These are phyloP conservation scores for Plasmodium ovale DNA, from an alignment of 169 alveolate species.

Conservation along the genomic window DNA sequence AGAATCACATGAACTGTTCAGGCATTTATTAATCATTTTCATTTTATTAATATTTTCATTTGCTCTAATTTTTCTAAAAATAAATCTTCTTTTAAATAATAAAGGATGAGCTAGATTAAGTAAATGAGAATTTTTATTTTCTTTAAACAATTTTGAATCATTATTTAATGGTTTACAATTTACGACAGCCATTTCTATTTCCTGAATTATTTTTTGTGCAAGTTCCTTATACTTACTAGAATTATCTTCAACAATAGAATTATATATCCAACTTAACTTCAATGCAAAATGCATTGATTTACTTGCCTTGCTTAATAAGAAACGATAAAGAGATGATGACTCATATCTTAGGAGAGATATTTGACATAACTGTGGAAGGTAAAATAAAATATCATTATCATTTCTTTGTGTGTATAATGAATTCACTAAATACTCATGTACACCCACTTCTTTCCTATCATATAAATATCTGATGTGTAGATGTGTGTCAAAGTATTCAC, in stretches of 20 bases:
- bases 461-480: slow-evolving; percentile 91
- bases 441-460: slow-evolving; percentile 91
- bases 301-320: slow-evolving; percentile 89
- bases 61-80: slow-evolving; percentile 53
- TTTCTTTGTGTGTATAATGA: slow-evolving; percentile 89
- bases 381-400: slow-evolving; percentile 86
- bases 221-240: slow-evolving; percentile 79
- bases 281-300: slow-evolving; percentile 92
- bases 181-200: slow-evolving; percentile 94
- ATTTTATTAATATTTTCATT: slow-evolving; percentile 24
- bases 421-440: slow-evolving; percentile 92
- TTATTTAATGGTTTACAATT: slow-evolving; percentile 85
- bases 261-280: slow-evolving; percentile 90
- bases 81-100: slow-evolving; percentile 76
- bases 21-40: slow-evolving; percentile 14
- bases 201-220: slow-evolving; percentile 91
- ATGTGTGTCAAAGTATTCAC: slow-evolving; percentile 92
- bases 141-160: slow-evolving; percentile 28
- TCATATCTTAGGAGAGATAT: slow-evolving; percentile 83
- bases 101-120: slow-evolving; percentile 81
- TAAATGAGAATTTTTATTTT: slow-evolving; percentile 34
- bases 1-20: slow-evolving; percentile 21
- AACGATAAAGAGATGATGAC: slow-evolving; percentile 86
- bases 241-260: slow-evolving; percentile 88
- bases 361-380: slow-evolving; percentile 88